A percentile compares a stretch with the other conserved stretches of the same genome.
Conservation (phyloP, 495 filamentous ascomycete genomes). For the Neurospora sp. region DNA sequence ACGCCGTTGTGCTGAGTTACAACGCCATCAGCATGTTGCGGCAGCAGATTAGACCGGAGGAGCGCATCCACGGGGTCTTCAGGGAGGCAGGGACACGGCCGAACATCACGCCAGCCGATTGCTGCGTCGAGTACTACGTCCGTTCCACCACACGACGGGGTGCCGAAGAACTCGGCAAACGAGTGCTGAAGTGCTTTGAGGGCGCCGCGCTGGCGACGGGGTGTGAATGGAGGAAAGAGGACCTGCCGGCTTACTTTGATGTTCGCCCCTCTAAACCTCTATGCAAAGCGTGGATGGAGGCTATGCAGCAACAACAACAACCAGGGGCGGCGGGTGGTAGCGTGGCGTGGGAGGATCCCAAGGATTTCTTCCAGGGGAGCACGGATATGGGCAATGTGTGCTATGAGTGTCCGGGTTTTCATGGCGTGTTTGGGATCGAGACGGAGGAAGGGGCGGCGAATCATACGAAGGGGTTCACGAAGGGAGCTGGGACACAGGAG, state of each 20-base stretch:
- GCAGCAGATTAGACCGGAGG: constrained; percentile 42
- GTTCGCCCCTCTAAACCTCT: constrained; percentile 38
- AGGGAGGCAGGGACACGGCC: constrained; percentile 19
- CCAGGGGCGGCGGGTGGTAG: not conserved
- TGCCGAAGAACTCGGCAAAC: constrained; percentile 36
- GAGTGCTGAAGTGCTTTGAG: constrained; percentile 45
- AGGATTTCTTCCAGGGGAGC: constrained; percentile 32
- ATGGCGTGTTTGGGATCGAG: constrained; percentile 44
- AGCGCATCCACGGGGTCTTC: constrained; percentile 23
- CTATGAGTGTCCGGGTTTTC: constrained; percentile 47
- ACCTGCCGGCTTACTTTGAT: constrained; percentile 42
- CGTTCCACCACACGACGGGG: constrained; percentile 34
- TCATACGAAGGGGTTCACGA: constrained; percentile 45
- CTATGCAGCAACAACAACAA: constrained; percentile 32
- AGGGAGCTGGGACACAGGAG: constrained; percentile 40
- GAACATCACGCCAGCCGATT: constrained; percentile 43
- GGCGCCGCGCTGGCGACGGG: constrained; percentile 46
- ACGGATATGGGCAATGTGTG: constrained; percentile 47
- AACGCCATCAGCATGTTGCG: constrained; percentile 51
- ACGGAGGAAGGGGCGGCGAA: constrained; percentile 36
- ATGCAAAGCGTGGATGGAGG: constrained; percentile 40
- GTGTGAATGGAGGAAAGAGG: constrained; percentile 38
- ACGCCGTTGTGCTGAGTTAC: constrained; percentile 53
- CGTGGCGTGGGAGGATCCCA: constrained; percentile 26
- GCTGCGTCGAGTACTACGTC: constrained; percentile 46